Conservation (phyloP, 768 basidiomycete genomes). For the Pluteus cervinus region DNA sequence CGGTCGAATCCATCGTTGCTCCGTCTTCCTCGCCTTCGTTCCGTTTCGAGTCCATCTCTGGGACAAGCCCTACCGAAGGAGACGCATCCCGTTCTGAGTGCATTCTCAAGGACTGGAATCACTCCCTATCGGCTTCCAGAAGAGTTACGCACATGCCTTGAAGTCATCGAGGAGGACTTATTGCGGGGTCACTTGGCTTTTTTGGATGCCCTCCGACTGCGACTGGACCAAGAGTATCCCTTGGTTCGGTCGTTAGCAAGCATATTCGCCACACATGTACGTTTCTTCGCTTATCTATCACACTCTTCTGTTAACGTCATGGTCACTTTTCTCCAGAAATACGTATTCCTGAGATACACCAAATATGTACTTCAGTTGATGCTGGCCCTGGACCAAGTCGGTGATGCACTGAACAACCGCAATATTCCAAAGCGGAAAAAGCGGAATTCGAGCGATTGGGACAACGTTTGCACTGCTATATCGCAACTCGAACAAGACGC, state of each 20-base stretch:
- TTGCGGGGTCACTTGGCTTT: slow-evolving; percentile 86
- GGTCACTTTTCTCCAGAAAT: slow-evolving; percentile 66
- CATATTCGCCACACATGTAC: slow-evolving; percentile 90
- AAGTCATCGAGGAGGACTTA: slow-evolving; percentile 82
- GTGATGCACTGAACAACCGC: slow-evolving; percentile 64
- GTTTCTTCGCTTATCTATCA: slow-evolving; percentile 22
- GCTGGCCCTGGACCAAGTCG: slow-evolving; percentile 81
- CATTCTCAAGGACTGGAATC: slow-evolving; percentile 49
- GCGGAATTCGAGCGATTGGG: slow-evolving; percentile 73
- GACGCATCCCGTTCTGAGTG: slow-evolving; percentile 43
- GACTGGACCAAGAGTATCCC: slow-evolving; percentile 95
- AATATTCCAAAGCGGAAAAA: slow-evolving; percentile 75
- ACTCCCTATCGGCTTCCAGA: slow-evolving; percentile 82
- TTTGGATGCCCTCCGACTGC: slow-evolving; percentile 76
- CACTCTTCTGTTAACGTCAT: slow-evolving; percentile 10
- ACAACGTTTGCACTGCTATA: slow-evolving; percentile 67
- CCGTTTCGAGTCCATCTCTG: slow-evolving; percentile 68
- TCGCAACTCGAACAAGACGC: slow-evolving; percentile 78
- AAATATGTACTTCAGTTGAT: slow-evolving; percentile 92
- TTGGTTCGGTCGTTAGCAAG: slow-evolving; percentile 90
- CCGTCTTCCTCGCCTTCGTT: slow-evolving; percentile 50
- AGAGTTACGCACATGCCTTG: slow-evolving; percentile 78
- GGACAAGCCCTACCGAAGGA: slow-evolving; percentile 68
- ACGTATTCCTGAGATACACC: slow-evolving; percentile 90
- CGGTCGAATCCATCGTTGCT: slow-evolving; percentile 80